Evolutionary conservation across 208 protist species (phyloP).

Genomic region (Leishmania turanica): DNA sequence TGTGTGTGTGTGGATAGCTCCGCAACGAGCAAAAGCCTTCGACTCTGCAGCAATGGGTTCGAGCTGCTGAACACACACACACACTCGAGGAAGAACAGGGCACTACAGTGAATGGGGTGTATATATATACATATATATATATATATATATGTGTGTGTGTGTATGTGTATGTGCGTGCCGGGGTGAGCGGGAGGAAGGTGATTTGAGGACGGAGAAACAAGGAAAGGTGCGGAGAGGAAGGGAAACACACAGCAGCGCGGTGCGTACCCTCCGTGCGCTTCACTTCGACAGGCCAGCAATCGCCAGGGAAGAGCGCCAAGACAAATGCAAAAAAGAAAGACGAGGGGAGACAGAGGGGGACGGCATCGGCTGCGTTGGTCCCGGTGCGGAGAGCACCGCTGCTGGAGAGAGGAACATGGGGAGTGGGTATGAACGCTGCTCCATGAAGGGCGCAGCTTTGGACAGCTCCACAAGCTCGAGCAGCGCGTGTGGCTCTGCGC

Average conservation of each 20-base stretch:
- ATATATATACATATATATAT: not conserved
- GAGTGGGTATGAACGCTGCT: not conserved
- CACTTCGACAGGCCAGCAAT: not conserved
- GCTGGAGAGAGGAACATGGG: not conserved
- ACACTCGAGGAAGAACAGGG: not conserved
- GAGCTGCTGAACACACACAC: not conserved
- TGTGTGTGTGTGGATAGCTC: not conserved
- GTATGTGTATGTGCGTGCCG: not conserved
- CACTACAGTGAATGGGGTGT: not conserved
- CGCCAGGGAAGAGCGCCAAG: not conserved
- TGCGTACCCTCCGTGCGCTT: not conserved
- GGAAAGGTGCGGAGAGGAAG: not conserved
- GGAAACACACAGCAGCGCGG: not conserved
- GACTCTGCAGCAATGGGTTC: not conserved
- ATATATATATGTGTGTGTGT: not conserved
- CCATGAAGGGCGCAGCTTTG: not conserved
- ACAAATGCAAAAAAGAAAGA: not conserved
- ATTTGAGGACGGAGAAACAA: no score
- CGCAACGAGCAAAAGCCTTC: not conserved
- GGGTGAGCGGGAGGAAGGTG: not conserved
- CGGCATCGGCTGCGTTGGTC: not conserved
- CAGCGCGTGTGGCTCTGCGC: not conserved
- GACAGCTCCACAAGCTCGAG: not conserved
- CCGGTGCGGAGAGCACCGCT: not conserved
- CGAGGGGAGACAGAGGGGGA: not conserved